phyloP scores from a whole-genome alignment of 805 yeast genomes.

The Candida krabiensis region DNA sequence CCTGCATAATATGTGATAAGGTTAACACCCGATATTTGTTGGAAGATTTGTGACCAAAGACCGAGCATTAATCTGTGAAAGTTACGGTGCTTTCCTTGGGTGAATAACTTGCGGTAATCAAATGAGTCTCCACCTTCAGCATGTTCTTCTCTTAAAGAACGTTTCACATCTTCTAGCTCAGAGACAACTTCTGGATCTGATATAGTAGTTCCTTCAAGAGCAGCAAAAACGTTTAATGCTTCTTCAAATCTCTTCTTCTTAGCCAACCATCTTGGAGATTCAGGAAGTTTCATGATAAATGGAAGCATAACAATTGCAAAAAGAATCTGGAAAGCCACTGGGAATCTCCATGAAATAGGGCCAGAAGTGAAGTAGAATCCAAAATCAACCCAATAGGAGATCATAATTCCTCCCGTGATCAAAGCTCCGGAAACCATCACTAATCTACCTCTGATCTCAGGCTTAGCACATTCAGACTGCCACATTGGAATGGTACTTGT shows the following conservation, averaged over 20 bases:
- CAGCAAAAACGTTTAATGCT: slow-evolving; percentile 44
- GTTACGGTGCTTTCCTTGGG: slow-evolving; percentile 43
- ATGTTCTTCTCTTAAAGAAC: slow-evolving; percentile 21
- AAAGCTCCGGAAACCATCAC: slow-evolving; percentile 32
- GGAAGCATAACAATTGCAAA: slow-evolving; percentile 22
- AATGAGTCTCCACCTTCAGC: slow-evolving; percentile 24
- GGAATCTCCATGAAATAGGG: slow-evolving; percentile 34
- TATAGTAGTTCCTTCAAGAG: slow-evolving; percentile 36
- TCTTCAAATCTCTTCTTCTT: slow-evolving; percentile 40
- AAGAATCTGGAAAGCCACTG: slow-evolving; percentile 37
- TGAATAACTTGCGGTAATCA: slow-evolving; percentile 31
- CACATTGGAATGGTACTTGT: slow-evolving; percentile 37
- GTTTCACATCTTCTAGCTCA: slow-evolving; percentile 20
- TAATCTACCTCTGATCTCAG: slow-evolving; percentile 32
- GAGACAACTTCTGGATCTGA: slow-evolving; percentile 13
- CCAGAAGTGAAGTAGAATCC: slow-evolving; percentile 35
- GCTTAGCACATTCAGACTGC: slow-evolving; percentile 36
- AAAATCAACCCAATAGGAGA: slow-evolving; percentile 39
- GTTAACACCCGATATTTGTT: slow-evolving; percentile 56
- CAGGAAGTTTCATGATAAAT: slow-evolving; percentile 31
- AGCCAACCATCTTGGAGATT: slow-evolving; percentile 45
- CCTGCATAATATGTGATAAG: slow-evolving; percentile 60
- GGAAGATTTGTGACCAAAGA: slow-evolving; percentile 44
- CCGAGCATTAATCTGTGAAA: slow-evolving; percentile 50
- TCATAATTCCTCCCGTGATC: slow-evolving; percentile 27